phyloP scores from a whole-genome alignment of 2,329 filamentous ascomycete genomes.

The Aaosphaeria pasadenensis region DNA sequence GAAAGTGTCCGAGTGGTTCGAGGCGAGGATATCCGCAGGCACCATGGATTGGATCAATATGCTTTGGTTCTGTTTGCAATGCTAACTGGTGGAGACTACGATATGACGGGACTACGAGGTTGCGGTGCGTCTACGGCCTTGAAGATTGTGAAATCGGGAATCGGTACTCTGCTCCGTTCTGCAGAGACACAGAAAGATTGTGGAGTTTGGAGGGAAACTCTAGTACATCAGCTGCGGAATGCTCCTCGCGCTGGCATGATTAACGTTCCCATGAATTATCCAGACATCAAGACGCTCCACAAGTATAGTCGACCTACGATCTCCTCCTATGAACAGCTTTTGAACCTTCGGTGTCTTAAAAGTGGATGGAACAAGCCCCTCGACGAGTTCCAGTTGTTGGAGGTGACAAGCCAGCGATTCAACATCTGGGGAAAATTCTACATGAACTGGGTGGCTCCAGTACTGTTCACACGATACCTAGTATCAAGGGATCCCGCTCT shows the following conservation, averaged over 20 bases:
- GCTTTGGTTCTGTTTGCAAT: slow-evolving; percentile 41
- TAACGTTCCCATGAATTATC: slow-evolving; percentile 15
- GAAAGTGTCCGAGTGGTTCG: slow-evolving; percentile 31
- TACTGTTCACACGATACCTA: slow-evolving; percentile 31
- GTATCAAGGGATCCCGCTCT: slow-evolving; percentile 4
- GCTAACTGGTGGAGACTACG: slow-evolving; percentile 43
- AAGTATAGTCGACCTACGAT: slow-evolving; percentile 39
- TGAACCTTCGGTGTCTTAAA: slow-evolving; percentile 22
- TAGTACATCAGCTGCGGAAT: too few relatives aligned
- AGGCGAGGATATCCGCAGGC: slow-evolving; percentile 21
- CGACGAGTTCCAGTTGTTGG: slow-evolving; percentile 33
- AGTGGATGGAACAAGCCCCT: slow-evolving; percentile 27
- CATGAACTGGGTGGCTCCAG: slow-evolving; percentile 37
- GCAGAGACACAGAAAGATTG: slow-evolving; percentile 17
- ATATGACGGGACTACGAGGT: slow-evolving; percentile 30
- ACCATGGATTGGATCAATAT: slow-evolving; percentile 31
- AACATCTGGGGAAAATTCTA: slow-evolving; percentile 38
- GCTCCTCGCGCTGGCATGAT: background rate
- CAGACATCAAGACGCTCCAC: slow-evolving; percentile 24
- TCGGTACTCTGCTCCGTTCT: slow-evolving; percentile 28
- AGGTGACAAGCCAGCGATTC: slow-evolving; percentile 32
- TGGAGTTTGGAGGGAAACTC: slow-evolving; percentile 18
- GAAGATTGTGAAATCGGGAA: slow-evolving; percentile 18
- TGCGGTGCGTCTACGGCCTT: slow-evolving; percentile 35
- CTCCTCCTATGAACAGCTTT: slow-evolving; percentile 27